These are phyloP conservation scores for Mucuna pruriens DNA, from an alignment of 306 rosid species.

Conservation along the genomic window DNA sequence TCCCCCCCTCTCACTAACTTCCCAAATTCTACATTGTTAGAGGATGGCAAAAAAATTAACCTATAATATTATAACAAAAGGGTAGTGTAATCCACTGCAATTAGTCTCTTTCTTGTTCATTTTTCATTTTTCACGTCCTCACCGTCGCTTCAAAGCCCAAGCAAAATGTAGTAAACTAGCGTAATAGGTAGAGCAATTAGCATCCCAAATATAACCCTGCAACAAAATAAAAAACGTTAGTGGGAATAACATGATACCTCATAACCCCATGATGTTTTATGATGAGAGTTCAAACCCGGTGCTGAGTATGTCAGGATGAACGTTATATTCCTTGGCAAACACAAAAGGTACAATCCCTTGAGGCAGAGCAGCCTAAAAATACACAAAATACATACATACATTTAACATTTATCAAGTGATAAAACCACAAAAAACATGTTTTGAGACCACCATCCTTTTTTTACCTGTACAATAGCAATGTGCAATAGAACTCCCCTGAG, in stretches of 20 bases:
- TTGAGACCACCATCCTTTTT: background rate
- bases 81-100: conserved; percentile 31
- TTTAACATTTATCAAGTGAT: background rate
- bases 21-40: conserved; percentile 58
- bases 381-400: background rate
- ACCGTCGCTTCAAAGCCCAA: conserved; percentile 64
- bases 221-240: conserved; percentile 3
- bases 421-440: background rate
- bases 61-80: conserved; percentile 28
- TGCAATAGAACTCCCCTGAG: conserved; percentile 75
- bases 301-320: conserved; percentile 89
- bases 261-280: background rate
- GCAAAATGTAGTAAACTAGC: conserved; percentile 74
- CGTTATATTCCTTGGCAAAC: conserved; percentile 90
- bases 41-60: conserved; percentile 31
- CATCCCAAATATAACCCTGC: conserved; percentile 90
- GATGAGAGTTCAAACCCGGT: conserved; percentile 63
- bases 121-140: conserved; percentile 17
- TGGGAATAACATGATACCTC: background rate
- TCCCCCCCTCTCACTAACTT: conserved; percentile 12
- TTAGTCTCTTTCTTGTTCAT: conserved; percentile 27
- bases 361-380: conserved; percentile 81
- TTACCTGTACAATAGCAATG: conserved; percentile 88
- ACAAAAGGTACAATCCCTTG: conserved; percentile 94
- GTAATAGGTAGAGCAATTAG: conserved; percentile 84